A percentile compares a stretch with the other conserved stretches of the same genome.
phyloP scores from a whole-genome alignment of 495 filamentous ascomycete genomes.

The Endocarpon pusillum region DNA sequence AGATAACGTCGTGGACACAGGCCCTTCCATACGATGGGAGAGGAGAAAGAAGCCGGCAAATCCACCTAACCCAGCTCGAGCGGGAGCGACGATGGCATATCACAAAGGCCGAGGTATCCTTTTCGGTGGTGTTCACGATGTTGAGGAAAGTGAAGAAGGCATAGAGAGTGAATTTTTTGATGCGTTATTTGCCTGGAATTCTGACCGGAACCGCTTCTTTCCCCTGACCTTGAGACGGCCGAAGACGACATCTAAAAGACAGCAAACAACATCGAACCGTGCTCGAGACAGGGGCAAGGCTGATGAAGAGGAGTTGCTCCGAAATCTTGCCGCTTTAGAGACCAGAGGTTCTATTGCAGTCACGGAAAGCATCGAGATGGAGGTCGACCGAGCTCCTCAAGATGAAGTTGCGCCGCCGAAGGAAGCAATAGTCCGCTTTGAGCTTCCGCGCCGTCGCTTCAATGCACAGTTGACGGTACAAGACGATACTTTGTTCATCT shows the following conservation, averaged over 20 bases:
- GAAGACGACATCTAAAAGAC: constrained; percentile 39
- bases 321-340: constrained; percentile 67
- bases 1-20: constrained; percentile 40
- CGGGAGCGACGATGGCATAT: constrained; percentile 77
- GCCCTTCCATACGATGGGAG: constrained; percentile 74
- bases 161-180: constrained; percentile 97
- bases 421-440: constrained; percentile 35
- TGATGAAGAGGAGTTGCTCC: constrained; percentile 76
- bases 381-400: constrained; percentile 17
- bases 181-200: constrained; percentile 72
- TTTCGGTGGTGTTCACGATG: constrained; percentile 91
- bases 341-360: constrained; percentile 42
- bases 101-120: constrained; percentile 84
- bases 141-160: constrained; percentile 84
- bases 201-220: constrained; percentile 88
- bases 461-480: constrained; percentile 82
- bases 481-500: constrained; percentile 80
- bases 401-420: constrained; percentile 36
- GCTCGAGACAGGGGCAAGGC: constrained; percentile 54
- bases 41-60: constrained; percentile 83
- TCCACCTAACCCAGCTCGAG: constrained; percentile 62
- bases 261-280: constrained; percentile 35
- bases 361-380: constrained; percentile 38
- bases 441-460: constrained; percentile 75
- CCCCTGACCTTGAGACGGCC: constrained; percentile 60